Percentiles rank a stretch among this genome's conserved stretches.
phyloP scores from a whole-genome alignment of 768 basidiomycete species.

The Tylopilus subfusipes region DNA sequence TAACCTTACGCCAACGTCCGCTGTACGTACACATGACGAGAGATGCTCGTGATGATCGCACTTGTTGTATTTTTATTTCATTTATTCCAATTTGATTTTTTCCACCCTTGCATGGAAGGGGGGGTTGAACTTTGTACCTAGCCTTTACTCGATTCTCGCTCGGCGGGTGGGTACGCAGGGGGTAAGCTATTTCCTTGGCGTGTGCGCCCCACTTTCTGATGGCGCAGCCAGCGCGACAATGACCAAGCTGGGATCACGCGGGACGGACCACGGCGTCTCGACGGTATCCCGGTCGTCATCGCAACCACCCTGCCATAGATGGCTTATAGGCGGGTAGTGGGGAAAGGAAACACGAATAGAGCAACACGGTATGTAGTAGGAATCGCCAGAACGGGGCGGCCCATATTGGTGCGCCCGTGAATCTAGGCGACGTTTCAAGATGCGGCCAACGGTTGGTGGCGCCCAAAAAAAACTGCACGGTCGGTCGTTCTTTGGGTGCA shows the following conservation, averaged over 20 bases:
- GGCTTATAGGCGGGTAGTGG: no score
- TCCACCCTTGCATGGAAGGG: not conserved
- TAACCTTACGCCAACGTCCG: not conserved
- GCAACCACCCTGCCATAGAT: slow-evolving; percentile 8
- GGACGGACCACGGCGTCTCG: slow-evolving; percentile 1
- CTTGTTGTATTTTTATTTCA: not conserved
- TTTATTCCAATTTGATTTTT: slow-evolving; percentile 3
- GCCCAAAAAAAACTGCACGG: not conserved
- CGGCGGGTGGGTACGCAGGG: not conserved
- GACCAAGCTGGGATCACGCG: no score
- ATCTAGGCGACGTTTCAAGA: not conserved
- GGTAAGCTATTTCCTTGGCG: slow-evolving; percentile 5
- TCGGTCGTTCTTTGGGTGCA: not conserved
- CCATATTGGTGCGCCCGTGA: not conserved
- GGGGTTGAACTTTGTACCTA: slow-evolving; percentile 20
- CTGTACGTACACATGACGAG: slow-evolving; percentile 8
- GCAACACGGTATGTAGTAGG: no score
- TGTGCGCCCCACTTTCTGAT: not conserved
- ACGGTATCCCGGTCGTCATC: slow-evolving; percentile 31
- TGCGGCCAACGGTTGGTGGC: no score
- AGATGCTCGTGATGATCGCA: slow-evolving; percentile 10
- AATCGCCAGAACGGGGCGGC: not conserved
- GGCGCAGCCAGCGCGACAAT: slow-evolving; percentile 17
- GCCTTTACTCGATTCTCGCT: slow-evolving; percentile 6
- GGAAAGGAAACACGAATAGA: no score